Evolutionary conservation across 345 rosid genomes (phyloP), one percentile per base, ranked within the genome.

Genomic region (Laguncularia racemosa): DNA sequence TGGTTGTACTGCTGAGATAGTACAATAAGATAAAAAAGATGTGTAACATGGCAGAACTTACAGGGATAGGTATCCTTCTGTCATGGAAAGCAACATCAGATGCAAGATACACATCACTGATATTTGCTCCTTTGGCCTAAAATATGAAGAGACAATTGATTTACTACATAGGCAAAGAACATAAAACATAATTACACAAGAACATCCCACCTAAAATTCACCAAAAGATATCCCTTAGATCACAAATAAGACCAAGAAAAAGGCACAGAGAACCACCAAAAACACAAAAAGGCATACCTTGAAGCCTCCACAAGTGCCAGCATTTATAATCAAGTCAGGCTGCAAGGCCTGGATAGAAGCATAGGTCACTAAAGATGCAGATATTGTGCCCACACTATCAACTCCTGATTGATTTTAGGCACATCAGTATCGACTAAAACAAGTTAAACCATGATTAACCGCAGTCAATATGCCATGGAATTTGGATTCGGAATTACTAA

Each of bases 221-320:
- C 40, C 4, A 33, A 33, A 33, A 33, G 1, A 33, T 33, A 7
- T 4, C 4, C 7, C 1, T 33, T 33, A 7, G 11, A 6, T 6
- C 7, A 7, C 40, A 33, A 6, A 10, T 33, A 33, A 6, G 40
- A 6, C 40, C 11, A 1, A 33, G 40, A 7, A 33, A 33, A 9
- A 33, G 5, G 5, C 28, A 23, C 9, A 33, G 40, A 33, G 40
- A 33, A 33, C 40, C 40, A 33, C 40, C 50, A 13, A 6, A 48
- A 47, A 43, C 15, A 40, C 15, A 16, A 56, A 58, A 50, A 58
- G 19, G 9, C 47, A 62, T 61, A 93, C 97, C 86, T 87, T 89
- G 76, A 93, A 89, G 60, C 99, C 97, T 67, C 99, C 97, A 50
- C 90, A 83, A 16, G 97, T 93, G 68, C 99, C 99, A 0, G 92